Evolutionary conservation across 169 alveolate species (phyloP).

Genomic region (Plasmodium fragile): DNA sequence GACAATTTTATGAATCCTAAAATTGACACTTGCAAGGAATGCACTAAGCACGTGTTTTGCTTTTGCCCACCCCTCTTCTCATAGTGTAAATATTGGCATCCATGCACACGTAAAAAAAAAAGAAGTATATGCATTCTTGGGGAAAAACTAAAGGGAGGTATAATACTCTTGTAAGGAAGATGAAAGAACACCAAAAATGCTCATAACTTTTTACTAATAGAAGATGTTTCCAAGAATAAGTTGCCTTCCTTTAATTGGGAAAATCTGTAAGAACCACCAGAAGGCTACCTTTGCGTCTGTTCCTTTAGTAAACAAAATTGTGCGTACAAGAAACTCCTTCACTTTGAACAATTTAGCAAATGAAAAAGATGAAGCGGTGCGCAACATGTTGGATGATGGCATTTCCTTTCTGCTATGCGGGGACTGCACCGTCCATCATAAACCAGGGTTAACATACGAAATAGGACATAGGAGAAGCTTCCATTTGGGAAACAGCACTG

Average conservation of each 20-base stretch:
- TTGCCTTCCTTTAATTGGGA: constrained; percentile 22
- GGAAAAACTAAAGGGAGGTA: not conserved
- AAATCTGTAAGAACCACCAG: constrained; percentile 23
- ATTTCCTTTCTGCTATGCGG: constrained; percentile 3
- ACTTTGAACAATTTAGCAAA: not conserved
- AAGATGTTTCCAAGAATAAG: constrained; percentile 48
- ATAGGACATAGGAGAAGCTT: not conserved
- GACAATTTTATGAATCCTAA: not conserved
- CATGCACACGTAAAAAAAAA: not conserved
- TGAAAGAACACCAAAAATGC: not conserved
- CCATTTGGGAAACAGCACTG: not conserved
- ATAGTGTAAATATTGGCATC: not conserved
- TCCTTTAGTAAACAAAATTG: constrained; percentile 15
- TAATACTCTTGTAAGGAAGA: not conserved
- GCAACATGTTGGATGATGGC: not conserved
- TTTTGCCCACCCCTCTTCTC: not conserved
- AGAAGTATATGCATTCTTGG: not conserved
- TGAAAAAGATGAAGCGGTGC: not conserved
- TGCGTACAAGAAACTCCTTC: not conserved
- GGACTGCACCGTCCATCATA: constrained; percentile 9
- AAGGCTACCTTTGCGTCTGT: not conserved
- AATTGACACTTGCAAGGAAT: not conserved
- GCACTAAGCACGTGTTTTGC: not conserved
- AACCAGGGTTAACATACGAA: not conserved
- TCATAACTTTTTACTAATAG: not conserved